Evolutionary conservation across 805 yeast genomes (phyloP).

Genomic region (Ogataea siamensis): DNA sequence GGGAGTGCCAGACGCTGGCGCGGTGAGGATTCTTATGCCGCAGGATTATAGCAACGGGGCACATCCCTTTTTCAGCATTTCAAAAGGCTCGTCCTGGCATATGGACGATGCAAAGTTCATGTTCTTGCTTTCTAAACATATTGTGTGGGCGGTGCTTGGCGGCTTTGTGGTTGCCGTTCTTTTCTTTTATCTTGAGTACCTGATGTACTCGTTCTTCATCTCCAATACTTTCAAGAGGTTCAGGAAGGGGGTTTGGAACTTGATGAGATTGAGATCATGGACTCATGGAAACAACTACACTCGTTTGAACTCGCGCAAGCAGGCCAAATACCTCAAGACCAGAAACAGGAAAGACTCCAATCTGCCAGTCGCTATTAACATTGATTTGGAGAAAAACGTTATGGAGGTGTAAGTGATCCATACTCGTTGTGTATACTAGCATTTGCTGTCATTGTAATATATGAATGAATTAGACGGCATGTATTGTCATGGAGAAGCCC

Average conservation of each 20-base stretch:
- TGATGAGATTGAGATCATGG: conserved; percentile 24
- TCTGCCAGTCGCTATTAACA: conserved; percentile 41
- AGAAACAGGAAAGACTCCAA: conserved; percentile 53
- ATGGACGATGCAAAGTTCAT: conserved; percentile 80
- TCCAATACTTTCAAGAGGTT: conserved; percentile 24
- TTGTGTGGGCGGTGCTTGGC: conserved; percentile 64
- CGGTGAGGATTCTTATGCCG: conserved; percentile 69
- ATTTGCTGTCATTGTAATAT: conserved; percentile 9
- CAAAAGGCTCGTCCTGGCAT: conserved; percentile 93
- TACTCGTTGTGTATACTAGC: conserved; percentile 8
- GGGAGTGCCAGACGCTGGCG: conserved; percentile 66
- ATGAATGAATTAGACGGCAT: conserved; percentile 2
- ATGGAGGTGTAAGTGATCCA: conserved; percentile 11
- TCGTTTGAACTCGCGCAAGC: conserved; percentile 21
- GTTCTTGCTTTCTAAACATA: conserved; percentile 70
- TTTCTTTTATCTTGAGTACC: conserved; percentile 46
- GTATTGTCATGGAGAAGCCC: conserved; percentile 2
- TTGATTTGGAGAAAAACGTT: conserved; percentile 35
- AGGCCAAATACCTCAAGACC: conserved; percentile 26
- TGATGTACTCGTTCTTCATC: conserved; percentile 37
- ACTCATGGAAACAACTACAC: conserved; percentile 25
- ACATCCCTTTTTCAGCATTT: conserved; percentile 66
- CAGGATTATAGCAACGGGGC: conserved; percentile 62
- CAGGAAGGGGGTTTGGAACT: conserved; percentile 24
- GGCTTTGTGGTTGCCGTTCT: conserved; percentile 61